Evolutionary conservation across 2,329 filamentous ascomycete genomes (phyloP).

Genomic region (Acarospora socialis): DNA sequence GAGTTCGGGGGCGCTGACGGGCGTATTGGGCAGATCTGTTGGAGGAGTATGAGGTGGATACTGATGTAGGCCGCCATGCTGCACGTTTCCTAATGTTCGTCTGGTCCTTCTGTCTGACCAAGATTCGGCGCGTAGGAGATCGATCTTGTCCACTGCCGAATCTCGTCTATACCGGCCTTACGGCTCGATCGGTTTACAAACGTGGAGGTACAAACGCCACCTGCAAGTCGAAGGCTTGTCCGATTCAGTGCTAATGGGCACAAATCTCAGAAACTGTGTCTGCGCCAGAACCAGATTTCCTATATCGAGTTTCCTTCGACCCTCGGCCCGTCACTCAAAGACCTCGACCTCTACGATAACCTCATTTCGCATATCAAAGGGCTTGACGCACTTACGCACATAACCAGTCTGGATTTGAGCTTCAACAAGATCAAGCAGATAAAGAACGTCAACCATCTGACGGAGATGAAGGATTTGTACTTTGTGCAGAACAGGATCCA

Average conservation of each 20-base stretch:
- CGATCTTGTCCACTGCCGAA: slow-evolving; percentile 74
- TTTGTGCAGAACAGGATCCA: slow-evolving; percentile 92
- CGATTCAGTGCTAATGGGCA: slow-evolving; percentile 4
- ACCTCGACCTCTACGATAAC: slow-evolving; percentile 95
- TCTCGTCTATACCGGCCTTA: slow-evolving; percentile 63
- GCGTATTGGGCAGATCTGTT: slow-evolving; percentile 35
- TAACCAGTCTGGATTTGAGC: slow-evolving; percentile 74
- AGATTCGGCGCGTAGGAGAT: slow-evolving; percentile 50
- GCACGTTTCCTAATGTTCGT: neutral
- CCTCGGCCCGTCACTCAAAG: slow-evolving; percentile 54
- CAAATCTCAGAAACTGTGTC: slow-evolving; percentile 50
- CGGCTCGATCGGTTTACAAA: slow-evolving; percentile 71
- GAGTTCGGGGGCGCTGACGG: slow-evolving; percentile 5
- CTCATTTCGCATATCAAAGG: slow-evolving; percentile 75
- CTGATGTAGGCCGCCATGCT: slow-evolving; percentile 28
- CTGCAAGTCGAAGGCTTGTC: neutral
- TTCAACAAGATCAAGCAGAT: slow-evolving; percentile 99
- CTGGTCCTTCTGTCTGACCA: neutral
- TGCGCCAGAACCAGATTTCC: slow-evolving; percentile 83
- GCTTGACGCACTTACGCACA: slow-evolving; percentile 59
- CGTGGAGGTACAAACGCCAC: slow-evolving; percentile 36
- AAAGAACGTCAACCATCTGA: slow-evolving; percentile 69
- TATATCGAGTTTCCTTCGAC: slow-evolving; percentile 59
- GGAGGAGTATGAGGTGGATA: slow-evolving; percentile 41
- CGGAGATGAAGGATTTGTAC: slow-evolving; percentile 66